These are phyloP conservation scores for Cucumis hystrix DNA, from an alignment of 306 rosid genomes.

Conservation along the genomic window DNA sequence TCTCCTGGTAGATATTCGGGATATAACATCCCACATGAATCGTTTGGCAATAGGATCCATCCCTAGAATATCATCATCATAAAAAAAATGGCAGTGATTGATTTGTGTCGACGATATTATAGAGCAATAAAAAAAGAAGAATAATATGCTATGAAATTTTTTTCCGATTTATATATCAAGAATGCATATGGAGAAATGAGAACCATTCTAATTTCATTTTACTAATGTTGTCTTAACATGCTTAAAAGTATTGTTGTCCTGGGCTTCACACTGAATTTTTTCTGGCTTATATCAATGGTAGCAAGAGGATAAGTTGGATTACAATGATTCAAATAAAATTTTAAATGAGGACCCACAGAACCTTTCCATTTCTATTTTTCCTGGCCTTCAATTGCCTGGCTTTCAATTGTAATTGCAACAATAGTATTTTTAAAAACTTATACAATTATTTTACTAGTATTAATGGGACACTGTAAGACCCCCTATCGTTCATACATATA, in stretches of 20 bases:
- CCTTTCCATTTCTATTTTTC: background rate
- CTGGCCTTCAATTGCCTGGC: background rate
- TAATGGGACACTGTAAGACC: background rate
- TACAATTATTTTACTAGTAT: background rate
- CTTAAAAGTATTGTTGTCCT: background rate
- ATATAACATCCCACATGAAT: slow-evolving; percentile 98
- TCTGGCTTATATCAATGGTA: background rate
- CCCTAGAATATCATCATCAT: slow-evolving; percentile 25
- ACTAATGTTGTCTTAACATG: background rate
- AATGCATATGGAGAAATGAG: background rate
- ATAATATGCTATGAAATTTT: background rate
- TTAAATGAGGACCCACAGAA: background rate
- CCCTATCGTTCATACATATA: no score
- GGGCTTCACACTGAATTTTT: background rate
- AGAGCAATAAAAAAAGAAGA: background rate
- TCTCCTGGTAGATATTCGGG: slow-evolving; percentile 75
- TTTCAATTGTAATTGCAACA: background rate
- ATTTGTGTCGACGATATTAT: background rate
- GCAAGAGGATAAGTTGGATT: no score
- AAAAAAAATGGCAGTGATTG: background rate
- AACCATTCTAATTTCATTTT: background rate
- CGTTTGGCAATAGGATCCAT: slow-evolving; percentile 98
- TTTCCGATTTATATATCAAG: background rate
- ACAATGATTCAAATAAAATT: background rate
- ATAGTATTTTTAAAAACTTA: background rate